Evolutionary conservation across 1,284 basidiomycete genomes (phyloP).

Genomic region (Austropuccinia psidii): DNA sequence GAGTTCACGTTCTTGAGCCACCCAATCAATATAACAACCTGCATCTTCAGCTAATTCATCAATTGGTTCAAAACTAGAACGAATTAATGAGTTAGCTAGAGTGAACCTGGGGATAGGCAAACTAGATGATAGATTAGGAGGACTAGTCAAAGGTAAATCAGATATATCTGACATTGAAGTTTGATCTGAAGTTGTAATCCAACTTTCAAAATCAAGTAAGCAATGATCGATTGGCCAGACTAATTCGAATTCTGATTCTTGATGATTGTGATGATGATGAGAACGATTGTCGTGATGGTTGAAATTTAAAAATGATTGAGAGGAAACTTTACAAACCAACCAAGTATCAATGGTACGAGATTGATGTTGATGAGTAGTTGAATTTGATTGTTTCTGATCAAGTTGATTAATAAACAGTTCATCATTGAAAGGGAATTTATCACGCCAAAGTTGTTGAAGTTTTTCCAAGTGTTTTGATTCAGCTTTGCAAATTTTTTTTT

Average conservation of each 20-base stretch:
- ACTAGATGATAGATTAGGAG: background rate
- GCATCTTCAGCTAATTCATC: slow-evolving; percentile 17
- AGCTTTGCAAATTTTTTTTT: background rate
- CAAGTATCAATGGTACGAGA: background rate
- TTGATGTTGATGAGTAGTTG: background rate
- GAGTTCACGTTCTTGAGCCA: slow-evolving; percentile 27
- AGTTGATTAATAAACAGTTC: background rate
- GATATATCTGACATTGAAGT: background rate
- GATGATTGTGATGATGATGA: too few species aligned
- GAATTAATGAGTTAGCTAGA: slow-evolving; percentile 4
- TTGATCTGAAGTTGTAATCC: background rate
- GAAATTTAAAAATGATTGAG: background rate
- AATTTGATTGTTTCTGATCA: background rate
- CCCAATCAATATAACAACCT: slow-evolving; percentile 32
- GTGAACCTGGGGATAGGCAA: background rate
- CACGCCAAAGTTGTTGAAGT: slow-evolving; percentile 8
- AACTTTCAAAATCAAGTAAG: slow-evolving; percentile 29
- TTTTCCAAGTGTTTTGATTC: slow-evolving; percentile 19
- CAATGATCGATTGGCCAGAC: slow-evolving; percentile 23
- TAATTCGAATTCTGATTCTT: slow-evolving; percentile 11
- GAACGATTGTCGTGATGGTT: background rate
- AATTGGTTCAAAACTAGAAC: background rate
- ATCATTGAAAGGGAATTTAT: slow-evolving; percentile 2
- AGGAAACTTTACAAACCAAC: slow-evolving; percentile 14
- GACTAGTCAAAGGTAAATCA: background rate